Percentiles rank a stretch among this genome's conserved stretches.
Conservation (phyloP, 805 yeast genomes). For the Metschnikowia shivogae region DNA sequence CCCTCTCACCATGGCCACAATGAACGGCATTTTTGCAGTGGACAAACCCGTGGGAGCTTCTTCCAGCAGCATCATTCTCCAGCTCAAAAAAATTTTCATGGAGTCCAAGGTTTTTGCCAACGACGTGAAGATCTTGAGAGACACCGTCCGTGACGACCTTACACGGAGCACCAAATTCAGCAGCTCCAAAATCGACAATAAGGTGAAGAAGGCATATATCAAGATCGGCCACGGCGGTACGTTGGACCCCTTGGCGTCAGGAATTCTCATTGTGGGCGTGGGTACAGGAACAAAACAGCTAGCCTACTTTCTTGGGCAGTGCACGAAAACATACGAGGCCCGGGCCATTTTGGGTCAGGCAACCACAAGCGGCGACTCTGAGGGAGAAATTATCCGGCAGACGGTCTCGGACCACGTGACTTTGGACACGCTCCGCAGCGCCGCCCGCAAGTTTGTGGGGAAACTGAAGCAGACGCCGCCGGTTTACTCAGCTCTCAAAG, state of each 20-base stretch:
- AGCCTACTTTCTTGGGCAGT: conserved; percentile 64
- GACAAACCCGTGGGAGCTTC: conserved; percentile 84
- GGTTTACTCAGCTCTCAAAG: conserved; percentile 86
- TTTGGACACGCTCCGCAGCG: conserved; percentile 44
- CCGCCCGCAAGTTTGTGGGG: conserved; percentile 71
- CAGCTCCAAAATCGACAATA: conserved; percentile 47
- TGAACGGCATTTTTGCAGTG: conserved; percentile 93
- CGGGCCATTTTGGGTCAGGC: conserved; percentile 83
- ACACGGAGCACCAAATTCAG: conserved; percentile 38
- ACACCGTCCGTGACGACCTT: conserved; percentile 39
- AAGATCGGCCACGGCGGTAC: conserved; percentile 99
- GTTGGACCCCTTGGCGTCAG: conserved; percentile 92
- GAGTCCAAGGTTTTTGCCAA: conserved; percentile 52
- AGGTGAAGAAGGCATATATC: conserved; percentile 52
- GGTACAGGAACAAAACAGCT: conserved; percentile 86
- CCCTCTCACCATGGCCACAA: conserved; percentile 19
- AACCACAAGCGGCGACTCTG: conserved; percentile 91
- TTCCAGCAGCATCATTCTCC: conserved; percentile 68
- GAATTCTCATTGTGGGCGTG: conserved; percentile 87
- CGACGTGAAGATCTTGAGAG: conserved; percentile 49
- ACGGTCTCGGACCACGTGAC: conserved; percentile 57
- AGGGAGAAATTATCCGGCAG: conserved; percentile 71
- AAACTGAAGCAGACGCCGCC: conserved; percentile 89
- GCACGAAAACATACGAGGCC: conserved; percentile 77
- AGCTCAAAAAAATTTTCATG: conserved; percentile 60